Conservation (phyloP, 768 basidiomycete genomes). For the Coprinopsis strossmayeri region DNA sequence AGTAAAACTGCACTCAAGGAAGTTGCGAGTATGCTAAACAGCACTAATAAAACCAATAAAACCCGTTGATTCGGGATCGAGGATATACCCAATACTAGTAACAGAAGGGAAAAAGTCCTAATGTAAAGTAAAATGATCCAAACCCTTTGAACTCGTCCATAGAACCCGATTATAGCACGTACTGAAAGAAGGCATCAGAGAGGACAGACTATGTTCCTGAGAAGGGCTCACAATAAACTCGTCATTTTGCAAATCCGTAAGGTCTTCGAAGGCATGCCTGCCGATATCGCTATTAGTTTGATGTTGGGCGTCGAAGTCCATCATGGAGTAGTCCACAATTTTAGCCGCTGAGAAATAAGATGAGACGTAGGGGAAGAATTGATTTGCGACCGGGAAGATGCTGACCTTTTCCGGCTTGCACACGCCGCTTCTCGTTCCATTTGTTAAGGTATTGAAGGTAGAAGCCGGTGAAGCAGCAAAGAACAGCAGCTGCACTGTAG, state of each 20-base stretch:
- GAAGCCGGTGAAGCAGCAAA: conserved; percentile 14
- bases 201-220: neutral
- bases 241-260: conserved; percentile 21
- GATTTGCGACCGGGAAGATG: neutral
- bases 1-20: neutral
- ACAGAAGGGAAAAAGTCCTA: too few species aligned
- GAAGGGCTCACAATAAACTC: conserved; percentile 18
- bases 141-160: too few species aligned
- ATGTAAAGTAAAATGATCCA: too few species aligned
- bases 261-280: conserved; percentile 16
- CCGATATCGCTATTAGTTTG: conserved; percentile 8
- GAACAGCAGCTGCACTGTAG: conserved; percentile 11
- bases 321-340: conserved; percentile 16
- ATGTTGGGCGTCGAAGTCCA: conserved; percentile 6
- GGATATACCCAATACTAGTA: too few species aligned
- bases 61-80: too few species aligned
- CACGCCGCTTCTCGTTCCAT: conserved; percentile 15
- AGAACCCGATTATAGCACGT: neutral
- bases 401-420: conserved; percentile 17
- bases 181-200: neutral
- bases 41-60: neutral
- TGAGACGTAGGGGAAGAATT: neutral
- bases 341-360: conserved; percentile 8
- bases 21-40: neutral
- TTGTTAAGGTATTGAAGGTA: conserved; percentile 17